Evolutionary conservation across 495 filamentous ascomycete genomes (phyloP), one percentile per base, ranked within the genome.

Genomic region (Aspergillus biplanus): DNA sequence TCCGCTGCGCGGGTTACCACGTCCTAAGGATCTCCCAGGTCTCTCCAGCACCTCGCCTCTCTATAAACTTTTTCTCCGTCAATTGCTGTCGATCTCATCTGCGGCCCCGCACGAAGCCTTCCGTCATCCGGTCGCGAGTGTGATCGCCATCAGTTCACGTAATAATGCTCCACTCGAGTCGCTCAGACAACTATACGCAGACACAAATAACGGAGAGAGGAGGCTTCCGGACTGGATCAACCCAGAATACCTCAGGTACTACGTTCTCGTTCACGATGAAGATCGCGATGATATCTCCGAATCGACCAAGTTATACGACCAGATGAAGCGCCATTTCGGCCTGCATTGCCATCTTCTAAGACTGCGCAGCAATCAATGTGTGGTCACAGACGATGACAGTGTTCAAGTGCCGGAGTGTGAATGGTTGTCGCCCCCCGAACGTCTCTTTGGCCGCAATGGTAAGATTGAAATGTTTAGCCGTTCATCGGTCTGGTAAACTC

Each of bases 241-340:
- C 65, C 87, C 86, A 32, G 93, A 97, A 39, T 97, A 91, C 72
- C 82, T 99, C 56, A 84, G 95, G 58, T 99, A 99, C 71, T 98
- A 99, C 75, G 90, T 99, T 15, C 82, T 99, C 27, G 87, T 99
- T n/a, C 96, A 99, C 67, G 95, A 99, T 67, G 95, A 99, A 72
- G 96, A 98, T 65, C 85, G 83, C 47, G 93, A 96, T 69, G 93
- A 98, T 69, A 95, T 97, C 55, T 83, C 86, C 12, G 93, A 92
- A 73, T 96, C 89, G 35, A 96, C 90, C 71, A 85, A 84, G 48
- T 80, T 97, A 27, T 99, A 95, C 70, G 94, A 98, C 64, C 90
- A 96, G 71, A 99, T 99, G 95, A 98, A 98, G 75, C 85, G 93
- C 32, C 92, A 97, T 73, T 94, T 98, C 67, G 95, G 95, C 5